Conservation (phyloP, 257 asterid genomes). For the Przewalskia tangutica region DNA sequence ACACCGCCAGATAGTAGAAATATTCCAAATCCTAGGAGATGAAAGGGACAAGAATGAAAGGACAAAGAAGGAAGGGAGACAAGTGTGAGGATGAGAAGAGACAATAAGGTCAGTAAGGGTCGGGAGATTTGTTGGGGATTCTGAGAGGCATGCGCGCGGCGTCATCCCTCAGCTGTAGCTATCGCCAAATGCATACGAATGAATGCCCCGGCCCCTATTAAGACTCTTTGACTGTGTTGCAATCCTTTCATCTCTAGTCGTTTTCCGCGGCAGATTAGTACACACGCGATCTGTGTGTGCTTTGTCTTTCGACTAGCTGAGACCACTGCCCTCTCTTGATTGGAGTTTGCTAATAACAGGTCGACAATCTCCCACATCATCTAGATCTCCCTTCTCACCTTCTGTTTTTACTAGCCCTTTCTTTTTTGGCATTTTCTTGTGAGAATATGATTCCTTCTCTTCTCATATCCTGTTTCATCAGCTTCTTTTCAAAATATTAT, state of each 20-base stretch:
- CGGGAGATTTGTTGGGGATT: slow-evolving; percentile 13
- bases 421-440: slow-evolving; percentile 20
- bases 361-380: slow-evolving; percentile 10
- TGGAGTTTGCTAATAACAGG: not conserved
- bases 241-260: slow-evolving; percentile 2
- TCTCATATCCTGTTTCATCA: not conserved
- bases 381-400: not conserved
- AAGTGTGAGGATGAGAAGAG: not conserved
- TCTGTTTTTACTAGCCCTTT: not conserved
- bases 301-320: not conserved
- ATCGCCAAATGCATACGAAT: not conserved
- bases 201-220: not conserved
- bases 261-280: not conserved
- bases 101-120: slow-evolving; percentile 1
- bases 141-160: slow-evolving; percentile 25
- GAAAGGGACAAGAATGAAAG: not conserved
- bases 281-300: slow-evolving; percentile 6
- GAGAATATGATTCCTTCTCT: slow-evolving; percentile 8
- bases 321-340: not conserved
- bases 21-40: not conserved
- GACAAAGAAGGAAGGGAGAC: not conserved
- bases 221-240: slow-evolving; percentile 6
- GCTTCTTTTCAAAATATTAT: not conserved
- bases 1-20: not conserved
- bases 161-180: slow-evolving; percentile 9